These are phyloP conservation scores for Suillus placidus DNA, from an alignment of 768 basidiomycete species.

Conservation along the genomic window DNA sequence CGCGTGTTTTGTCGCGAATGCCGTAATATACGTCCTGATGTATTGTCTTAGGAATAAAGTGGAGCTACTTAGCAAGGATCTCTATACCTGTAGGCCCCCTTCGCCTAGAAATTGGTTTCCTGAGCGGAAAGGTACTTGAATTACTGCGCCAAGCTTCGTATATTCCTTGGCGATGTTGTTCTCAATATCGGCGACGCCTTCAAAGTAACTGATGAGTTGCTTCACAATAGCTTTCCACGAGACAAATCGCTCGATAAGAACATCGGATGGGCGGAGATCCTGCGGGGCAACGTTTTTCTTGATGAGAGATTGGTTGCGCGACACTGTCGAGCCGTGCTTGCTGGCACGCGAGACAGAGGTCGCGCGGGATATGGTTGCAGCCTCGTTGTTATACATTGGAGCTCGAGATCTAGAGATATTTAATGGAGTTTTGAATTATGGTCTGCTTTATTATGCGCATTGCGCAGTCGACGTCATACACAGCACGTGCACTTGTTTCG, in stretches of 20 bases:
- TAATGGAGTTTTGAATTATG: neutral
- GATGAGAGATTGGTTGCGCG: constrained; percentile 84
- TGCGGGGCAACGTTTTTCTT: constrained; percentile 92
- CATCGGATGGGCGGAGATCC: constrained; percentile 90
- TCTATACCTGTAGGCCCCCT: constrained; percentile 80
- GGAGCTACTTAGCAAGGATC: neutral
- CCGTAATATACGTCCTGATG: constrained; percentile 86
- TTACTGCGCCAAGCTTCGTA: constrained; percentile 90
- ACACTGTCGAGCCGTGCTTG: constrained; percentile 70
- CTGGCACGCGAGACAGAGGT: constrained; percentile 70
- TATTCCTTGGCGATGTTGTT: constrained; percentile 93
- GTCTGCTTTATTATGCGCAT: neutral
- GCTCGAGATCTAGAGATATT: neutral
- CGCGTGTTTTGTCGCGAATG: constrained; percentile 90
- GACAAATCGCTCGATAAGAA: constrained; percentile 93
- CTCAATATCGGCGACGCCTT: constrained; percentile 86
- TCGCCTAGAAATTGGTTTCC: constrained; percentile 99
- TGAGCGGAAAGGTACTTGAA: constrained; percentile 94
- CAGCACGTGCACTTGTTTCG: neutral
- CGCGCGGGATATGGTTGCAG: constrained; percentile 62
- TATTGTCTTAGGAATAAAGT: neutral
- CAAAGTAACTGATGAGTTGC: constrained; percentile 92
- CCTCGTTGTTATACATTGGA: constrained; percentile 44
- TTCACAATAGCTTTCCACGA: constrained; percentile 98
- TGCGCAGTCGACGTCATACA: constrained; percentile 7